Base-by-base conservation (phyloP, 352 stramenopile species). In the Pythium phragmitis region DNA sequence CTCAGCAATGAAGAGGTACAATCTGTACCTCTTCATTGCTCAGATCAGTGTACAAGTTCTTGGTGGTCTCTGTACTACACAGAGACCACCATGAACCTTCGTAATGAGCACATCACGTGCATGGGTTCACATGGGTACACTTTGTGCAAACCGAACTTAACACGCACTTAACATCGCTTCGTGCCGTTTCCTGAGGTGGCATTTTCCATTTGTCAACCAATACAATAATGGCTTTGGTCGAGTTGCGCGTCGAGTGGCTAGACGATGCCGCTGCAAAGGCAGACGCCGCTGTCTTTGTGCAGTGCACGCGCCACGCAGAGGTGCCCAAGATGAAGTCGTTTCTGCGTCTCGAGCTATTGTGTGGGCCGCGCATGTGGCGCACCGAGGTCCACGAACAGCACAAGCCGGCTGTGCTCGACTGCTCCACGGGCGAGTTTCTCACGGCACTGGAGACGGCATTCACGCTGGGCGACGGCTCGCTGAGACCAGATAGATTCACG, bases 341-440 rank as follows among this genome's bases (percentile, higher is more conserved):
- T 48, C 46, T 88, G 11, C 37, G 62, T 3, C n/a, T 88, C 26
- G 62, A 74, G 23, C 36, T 84, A 7, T 16, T 77, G 7, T 60
- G 76, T 11, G 70, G 70, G 1, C 60, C 66, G 39, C 54, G 34
- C n/a, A 56, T 84, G 36, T 84, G 69, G 58, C 57, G 62, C 23
- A 61, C 64, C 7, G 46, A 76, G 3, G 61, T 88, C 28, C 47
- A 68, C 0, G 60, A 72, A 12, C 30, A 33, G 57, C 63, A 88
- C 53, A 84, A 81, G 41, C 79, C 76, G 0, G 64, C 47, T 12
- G 75, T 76, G 13, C 70, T 88, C 30, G 67, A 79, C 49, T 88
- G 79, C 62, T 75, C 75, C 0, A 53, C 59, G 0, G 21, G 14
- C 7, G 70, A 75, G 36, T 88, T 75, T 45, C 52, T 85, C n/a